Evolutionary conservation across 2,329 filamentous ascomycete species (phyloP), one percentile per base, ranked within the genome.

Genomic region (Orbilia blumenaviensis): DNA sequence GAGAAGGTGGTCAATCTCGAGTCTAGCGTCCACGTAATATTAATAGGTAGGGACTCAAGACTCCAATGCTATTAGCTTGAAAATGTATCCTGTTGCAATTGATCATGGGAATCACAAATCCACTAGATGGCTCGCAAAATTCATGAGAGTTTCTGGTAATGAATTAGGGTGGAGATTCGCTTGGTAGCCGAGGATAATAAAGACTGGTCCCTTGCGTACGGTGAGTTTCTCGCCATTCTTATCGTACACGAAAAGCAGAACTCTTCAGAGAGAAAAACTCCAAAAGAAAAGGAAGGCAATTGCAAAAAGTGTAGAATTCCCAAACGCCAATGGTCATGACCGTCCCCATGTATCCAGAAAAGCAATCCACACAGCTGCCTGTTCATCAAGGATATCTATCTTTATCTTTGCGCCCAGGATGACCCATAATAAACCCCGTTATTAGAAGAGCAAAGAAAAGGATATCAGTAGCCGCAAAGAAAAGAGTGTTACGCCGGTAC

Each of bases 331-430:
- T 56, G 1, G 5, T 41, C 21, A 44, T 42, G 34, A 56, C 18
- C 16, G n/a, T 41, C 29, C 48, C 34, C 36, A 18, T 54, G 69
- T 25, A 48, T 66, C 60, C 27, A 74, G 32, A 38, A 41, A 38
- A 34, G 12, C 38, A 27, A 52, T 27, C 21, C 23, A 50, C 23
- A 23, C 38, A 50, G 23, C 5, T 18, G 25, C 36, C 32, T 32
- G 48, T 48, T 63, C 29, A 18, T 76, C 44, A 76, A 66, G 27
- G 58, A 66, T 66, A 69, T 76, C 64, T 76, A 69, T 69, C 64
- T 61, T 54, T 69, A 69, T 69, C 64, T 61, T 44, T 69, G 41
- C 72, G 56, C 64, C 72, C 63, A 63, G 63, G 56, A 52, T 64
- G 54, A 46, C 48, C 72, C 64, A 76, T 50, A 18, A 76, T 42